Base-by-base conservation (phyloP, 2,329 filamentous ascomycete genomes). In the Pseudopyricularia cyperi region DNA sequence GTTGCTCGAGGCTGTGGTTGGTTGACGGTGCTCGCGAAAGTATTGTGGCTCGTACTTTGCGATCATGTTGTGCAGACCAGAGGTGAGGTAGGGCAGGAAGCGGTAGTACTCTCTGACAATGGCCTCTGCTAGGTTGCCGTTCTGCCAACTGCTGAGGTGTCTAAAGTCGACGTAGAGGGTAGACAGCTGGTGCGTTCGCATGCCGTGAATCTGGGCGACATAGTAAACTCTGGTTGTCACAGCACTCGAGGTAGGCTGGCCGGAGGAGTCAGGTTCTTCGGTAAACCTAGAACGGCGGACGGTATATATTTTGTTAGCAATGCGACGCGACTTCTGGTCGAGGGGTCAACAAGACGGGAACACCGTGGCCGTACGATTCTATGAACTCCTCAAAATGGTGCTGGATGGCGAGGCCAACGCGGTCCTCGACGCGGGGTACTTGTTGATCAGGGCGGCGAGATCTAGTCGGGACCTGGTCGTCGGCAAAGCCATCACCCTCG, bases 1-100 rank as follows among this genome's bases (percentile, higher is more conserved):
- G 52, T 80, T 83, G 55, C 85, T 86, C 15, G 85, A 85, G 47
- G 84, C 81, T 2, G 84, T 85, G 11, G 49, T 51, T 6, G 89
- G 84, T 65, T 95, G 89, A 51, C 89, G 82, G 71, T 97, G 91
- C 62, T 94, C 86, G 60, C 87, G 80, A 71, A 95, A 97, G 71
- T 97, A 98, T 63, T 86, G 79, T 5, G 93, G 88, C 66, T 96
- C 91, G 69, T 96, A 85, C 70, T 95, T 95, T 58, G 88, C 85
- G 60, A 98, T 94, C 68, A 95, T 81, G 62, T 89, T 94, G 70
- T 98, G 89, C 44, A 98, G 73, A 26, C 85, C 90, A 57, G 86
- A 82, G 22, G 87, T 89, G 61, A 98, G 79, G 66, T 93, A 98
- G 3, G 93, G 93, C 24, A 94, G 76, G 65, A 95, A 95, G 58